Percentiles rank a stretch among this genome's conserved stretches.
phyloP scores from a whole-genome alignment of 2,329 filamentous ascomycete species.

The Cladorrhinum sp. region DNA sequence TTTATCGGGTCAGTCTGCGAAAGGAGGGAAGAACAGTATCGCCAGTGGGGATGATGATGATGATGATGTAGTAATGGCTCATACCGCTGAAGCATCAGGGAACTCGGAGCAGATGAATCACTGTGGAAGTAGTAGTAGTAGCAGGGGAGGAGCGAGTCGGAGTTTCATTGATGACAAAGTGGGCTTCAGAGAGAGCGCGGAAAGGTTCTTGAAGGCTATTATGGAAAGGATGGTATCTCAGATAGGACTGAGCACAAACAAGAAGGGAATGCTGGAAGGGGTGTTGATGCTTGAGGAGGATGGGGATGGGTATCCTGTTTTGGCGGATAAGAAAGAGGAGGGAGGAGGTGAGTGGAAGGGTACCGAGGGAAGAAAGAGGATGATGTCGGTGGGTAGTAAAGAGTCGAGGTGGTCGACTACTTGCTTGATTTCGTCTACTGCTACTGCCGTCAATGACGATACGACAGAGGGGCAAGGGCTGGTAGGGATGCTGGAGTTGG shows the following conservation, averaged over 20 bases:
- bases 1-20: background rate
- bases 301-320: slow-evolving; percentile 11
- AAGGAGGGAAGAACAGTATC: background rate
- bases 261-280: background rate
- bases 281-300: slow-evolving; percentile 11
- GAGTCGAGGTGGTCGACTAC: background rate
- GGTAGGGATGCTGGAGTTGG: slow-evolving; percentile 5
- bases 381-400: background rate
- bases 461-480: background rate
- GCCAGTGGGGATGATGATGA: background rate
- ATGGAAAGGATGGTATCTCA: slow-evolving; percentile 16
- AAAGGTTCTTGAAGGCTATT: slow-evolving; percentile 15
- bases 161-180: background rate
- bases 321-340: background rate
- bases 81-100: too few species aligned
- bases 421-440: background rate
- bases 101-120: background rate
- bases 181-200: slow-evolving; percentile 8
- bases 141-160: background rate
- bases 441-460: background rate
- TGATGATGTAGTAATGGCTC: background rate
- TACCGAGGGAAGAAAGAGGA: background rate
- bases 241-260: background rate
- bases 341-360: background rate
- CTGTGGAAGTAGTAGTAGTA: background rate